Evolutionary conservation across 352 stramenopile genomes (phyloP).

Genomic region (Globisporangium nunn): DNA sequence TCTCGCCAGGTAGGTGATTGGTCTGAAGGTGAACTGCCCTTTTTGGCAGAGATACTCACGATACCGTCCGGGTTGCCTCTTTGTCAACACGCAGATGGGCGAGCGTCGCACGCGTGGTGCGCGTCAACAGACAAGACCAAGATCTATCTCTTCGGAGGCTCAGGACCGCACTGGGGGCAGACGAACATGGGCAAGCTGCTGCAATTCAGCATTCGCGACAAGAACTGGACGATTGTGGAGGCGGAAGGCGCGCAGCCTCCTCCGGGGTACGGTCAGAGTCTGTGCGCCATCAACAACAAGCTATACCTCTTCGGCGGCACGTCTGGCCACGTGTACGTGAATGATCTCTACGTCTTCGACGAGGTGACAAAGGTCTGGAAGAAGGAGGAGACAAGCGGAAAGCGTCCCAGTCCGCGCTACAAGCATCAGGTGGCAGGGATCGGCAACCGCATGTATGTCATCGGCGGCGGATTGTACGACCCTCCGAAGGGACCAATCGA

Average conservation of each 20-base stretch:
- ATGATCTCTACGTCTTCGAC: conserved; percentile 80
- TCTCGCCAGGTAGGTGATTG: conserved; percentile 42
- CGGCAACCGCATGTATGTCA: conserved; percentile 70
- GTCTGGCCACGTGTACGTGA: conserved; percentile 77
- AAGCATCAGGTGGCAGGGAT: conserved; percentile 74
- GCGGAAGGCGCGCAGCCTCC: conserved; percentile 54
- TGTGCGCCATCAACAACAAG: conserved; percentile 74
- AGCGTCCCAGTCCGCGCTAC: conserved; percentile 67
- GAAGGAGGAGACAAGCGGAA: conserved; percentile 57
- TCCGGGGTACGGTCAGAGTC: conserved; percentile 67
- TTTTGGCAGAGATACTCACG: background rate
- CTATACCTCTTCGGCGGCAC: conserved; percentile 80
- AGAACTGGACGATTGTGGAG: conserved; percentile 79
- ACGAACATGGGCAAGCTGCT: conserved; percentile 85
- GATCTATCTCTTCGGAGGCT: conserved; percentile 74
- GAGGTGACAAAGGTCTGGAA: conserved; percentile 64
- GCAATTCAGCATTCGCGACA: conserved; percentile 67
- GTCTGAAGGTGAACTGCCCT: background rate
- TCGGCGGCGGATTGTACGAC: conserved; percentile 76
- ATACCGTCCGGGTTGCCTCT: background rate
- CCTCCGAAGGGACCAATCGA: conserved; percentile 75
- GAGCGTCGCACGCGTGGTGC: conserved; percentile 72
- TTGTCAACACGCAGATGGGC: conserved; percentile 30
- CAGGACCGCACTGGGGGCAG: conserved; percentile 73
- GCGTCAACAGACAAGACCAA: conserved; percentile 66